Evolutionary conservation across 345 rosid species (phyloP).

Genomic region (Abelmoschus esculentus): DNA sequence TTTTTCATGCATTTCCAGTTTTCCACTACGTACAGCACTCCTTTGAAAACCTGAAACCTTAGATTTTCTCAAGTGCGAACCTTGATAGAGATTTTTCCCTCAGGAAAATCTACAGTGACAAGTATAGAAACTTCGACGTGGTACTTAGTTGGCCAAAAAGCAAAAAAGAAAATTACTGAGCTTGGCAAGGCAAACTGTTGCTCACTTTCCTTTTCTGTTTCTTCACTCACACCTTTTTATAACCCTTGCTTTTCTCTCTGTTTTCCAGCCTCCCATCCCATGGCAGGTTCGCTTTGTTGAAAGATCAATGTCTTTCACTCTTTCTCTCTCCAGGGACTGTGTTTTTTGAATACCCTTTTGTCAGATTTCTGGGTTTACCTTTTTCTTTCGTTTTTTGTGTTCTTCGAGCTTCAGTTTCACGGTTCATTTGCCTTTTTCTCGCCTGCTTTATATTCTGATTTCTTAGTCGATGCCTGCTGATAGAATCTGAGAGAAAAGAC

Average conservation of each 20-base stretch:
- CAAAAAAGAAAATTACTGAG: no score
- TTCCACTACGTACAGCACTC: no score
- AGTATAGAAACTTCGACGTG: neutral
- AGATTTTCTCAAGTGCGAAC: no score
- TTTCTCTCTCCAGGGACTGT: neutral
- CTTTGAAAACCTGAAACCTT: no score
- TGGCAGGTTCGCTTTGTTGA: neutral
- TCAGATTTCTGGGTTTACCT: neutral
- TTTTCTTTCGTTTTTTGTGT: neutral
- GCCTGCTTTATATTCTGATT: neutral
- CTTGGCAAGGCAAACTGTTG: neutral
- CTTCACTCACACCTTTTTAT: neutral
- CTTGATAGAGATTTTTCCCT: no score
- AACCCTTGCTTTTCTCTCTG: no score
- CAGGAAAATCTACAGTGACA: neutral
- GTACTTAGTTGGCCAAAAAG: neutral
- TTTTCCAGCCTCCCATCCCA: no score
- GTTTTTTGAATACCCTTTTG: neutral
- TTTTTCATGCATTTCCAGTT: no score
- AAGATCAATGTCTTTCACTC: neutral
- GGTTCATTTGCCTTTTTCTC: neutral
- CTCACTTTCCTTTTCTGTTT: constrained; percentile 5
- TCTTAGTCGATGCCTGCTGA: constrained; percentile 12
- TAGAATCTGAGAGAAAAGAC: constrained; percentile 11
- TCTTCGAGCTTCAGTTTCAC: constrained; percentile 21